Percentiles rank a stretch among this genome's conserved stretches.
Evolutionary conservation across 2,329 filamentous ascomycete species (phyloP).

Genomic region (Verticillium nubilum): DNA sequence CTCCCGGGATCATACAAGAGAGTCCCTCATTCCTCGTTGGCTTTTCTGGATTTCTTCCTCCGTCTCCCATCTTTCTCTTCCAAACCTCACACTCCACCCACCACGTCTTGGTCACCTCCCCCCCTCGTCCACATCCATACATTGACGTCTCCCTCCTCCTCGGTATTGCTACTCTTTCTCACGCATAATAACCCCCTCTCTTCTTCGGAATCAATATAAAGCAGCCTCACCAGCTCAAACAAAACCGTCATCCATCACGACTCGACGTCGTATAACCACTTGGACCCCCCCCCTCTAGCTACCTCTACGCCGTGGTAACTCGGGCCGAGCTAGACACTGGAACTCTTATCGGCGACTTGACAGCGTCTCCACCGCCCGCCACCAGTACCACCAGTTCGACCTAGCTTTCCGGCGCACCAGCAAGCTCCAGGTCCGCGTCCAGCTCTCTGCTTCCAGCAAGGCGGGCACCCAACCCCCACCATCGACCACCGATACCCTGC

Average conservation of each 20-base stretch:
- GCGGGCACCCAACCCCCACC: not conserved
- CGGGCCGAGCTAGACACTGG: not conserved
- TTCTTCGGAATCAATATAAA: not conserved
- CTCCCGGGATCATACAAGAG: conserved; percentile 5
- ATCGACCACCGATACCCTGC: not conserved
- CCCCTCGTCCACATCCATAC: not conserved
- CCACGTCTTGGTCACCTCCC: not conserved
- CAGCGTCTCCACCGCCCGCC: not conserved
- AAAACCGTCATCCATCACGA: not conserved
- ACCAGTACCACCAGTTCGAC: not conserved
- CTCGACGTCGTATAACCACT: not conserved
- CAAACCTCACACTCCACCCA: conserved; percentile 1
- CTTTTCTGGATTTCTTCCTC: conserved; percentile 4
- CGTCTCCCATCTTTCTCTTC: conserved; percentile 4
- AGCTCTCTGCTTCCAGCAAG: not conserved
- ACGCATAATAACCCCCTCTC: not conserved
- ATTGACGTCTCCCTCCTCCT: not conserved
- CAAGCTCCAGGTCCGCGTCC: not conserved
- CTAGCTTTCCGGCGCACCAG: not conserved
- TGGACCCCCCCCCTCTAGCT: not conserved
- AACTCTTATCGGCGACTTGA: not conserved
- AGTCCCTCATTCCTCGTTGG: conserved; percentile 8
- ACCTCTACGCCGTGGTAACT: not conserved
- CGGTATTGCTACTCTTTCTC: not conserved
- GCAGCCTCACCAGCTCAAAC: not conserved